phyloP scores from a whole-genome alignment of 768 basidiomycete genomes.

The Cystobasidium onofrii region DNA sequence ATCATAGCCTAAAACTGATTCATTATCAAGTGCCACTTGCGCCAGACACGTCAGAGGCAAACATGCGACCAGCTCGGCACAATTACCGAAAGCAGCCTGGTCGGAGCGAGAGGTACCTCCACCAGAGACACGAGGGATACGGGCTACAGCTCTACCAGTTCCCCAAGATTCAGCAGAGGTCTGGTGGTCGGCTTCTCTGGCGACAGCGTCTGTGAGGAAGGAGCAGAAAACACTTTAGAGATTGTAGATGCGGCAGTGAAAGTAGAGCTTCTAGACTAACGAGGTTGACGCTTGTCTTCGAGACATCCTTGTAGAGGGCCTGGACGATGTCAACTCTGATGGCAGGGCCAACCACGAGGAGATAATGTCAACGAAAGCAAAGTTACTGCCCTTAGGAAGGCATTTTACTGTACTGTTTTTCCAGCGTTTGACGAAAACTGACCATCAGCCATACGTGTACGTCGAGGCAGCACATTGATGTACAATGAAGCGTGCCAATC shows the following conservation, averaged over 20 bases:
- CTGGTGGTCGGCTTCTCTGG: slow-evolving; percentile 97
- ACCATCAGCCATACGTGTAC: too few species aligned
- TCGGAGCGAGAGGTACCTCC: slow-evolving; percentile 97
- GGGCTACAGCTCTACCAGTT: slow-evolving; percentile 87
- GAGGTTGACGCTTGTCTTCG: background rate
- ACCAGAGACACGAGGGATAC: slow-evolving; percentile 99
- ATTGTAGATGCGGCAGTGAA: background rate
- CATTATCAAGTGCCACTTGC: slow-evolving; percentile 97
- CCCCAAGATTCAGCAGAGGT: slow-evolving; percentile 99
- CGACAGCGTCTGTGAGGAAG: slow-evolving; percentile 80
- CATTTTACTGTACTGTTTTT: too few species aligned
- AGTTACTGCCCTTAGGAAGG: too few species aligned
- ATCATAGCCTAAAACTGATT: too few species aligned
- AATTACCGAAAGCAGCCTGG: slow-evolving; percentile 99
- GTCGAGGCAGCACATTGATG: too few species aligned
- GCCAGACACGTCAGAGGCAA: slow-evolving; percentile 98
- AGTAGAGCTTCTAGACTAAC: background rate
- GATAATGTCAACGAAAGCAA: too few species aligned
- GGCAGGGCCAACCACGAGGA: slow-evolving; percentile 92
- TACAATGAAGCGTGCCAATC: too few species aligned
- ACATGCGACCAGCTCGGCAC: slow-evolving; percentile 99
- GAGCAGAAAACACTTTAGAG: slow-evolving; percentile 53
- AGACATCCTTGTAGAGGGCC: slow-evolving; percentile 93
- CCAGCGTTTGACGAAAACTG: too few species aligned
- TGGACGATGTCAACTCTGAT: slow-evolving; percentile 97